Percentiles rank a stretch among this genome's conserved stretches.
These are phyloP conservation scores for Sesbania bispinosa DNA, from an alignment of 306 rosid species.

Conservation along the genomic window DNA sequence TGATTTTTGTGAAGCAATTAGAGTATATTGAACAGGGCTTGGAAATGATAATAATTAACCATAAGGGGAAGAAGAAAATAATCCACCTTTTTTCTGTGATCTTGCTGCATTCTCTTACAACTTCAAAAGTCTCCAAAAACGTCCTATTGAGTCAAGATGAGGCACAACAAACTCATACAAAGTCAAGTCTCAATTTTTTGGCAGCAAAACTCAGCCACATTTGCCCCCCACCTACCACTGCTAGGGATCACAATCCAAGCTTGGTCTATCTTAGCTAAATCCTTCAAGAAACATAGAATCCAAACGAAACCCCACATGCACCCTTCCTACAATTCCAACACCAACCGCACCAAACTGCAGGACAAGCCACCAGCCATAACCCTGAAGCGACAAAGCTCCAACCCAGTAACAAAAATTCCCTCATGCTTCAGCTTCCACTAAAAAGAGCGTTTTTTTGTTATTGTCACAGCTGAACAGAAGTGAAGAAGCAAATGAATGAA, in stretches of 20 bases:
- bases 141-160: conserved; percentile 35
- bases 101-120: conserved; percentile 65
- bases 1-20: background rate
- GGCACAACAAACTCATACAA: too few species aligned
- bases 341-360: conserved; percentile 30
- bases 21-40: background rate
- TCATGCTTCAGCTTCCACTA: conserved; percentile 27
- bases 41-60: conserved; percentile 5
- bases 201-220: too few species aligned
- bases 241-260: conserved; percentile 65
- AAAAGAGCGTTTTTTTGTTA: too few species aligned
- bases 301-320: conserved; percentile 73
- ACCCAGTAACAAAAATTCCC: conserved; percentile 17
- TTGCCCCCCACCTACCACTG: too few species aligned
- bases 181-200: too few species aligned
- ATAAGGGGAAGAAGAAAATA: background rate
- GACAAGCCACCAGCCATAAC: conserved; percentile 35
- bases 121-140: conserved; percentile 14
- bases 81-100: conserved; percentile 72
- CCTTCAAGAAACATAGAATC: conserved; percentile 55
- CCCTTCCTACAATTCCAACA: conserved; percentile 40
- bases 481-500: background rate
- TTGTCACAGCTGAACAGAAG: too few species aligned
- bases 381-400: conserved; percentile 44
- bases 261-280: conserved; percentile 37